phyloP scores from a whole-genome alignment of 1,284 basidiomycete species.

The Tetrapyrgos nigripes region DNA sequence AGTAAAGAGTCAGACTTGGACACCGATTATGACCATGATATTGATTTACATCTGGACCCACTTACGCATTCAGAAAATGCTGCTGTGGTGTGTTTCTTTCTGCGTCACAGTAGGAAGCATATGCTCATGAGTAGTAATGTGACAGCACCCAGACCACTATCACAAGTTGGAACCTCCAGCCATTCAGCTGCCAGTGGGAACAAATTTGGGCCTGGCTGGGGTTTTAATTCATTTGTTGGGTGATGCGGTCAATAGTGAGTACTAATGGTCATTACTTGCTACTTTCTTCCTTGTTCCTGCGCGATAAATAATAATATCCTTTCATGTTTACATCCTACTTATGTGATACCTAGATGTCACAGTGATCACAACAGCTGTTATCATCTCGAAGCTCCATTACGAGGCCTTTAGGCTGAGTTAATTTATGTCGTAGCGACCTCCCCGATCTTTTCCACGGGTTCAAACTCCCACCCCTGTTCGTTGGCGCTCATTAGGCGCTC shows the following conservation, averaged over 20 bases:
- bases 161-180: conserved; percentile 40
- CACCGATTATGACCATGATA: conserved; percentile 11
- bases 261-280: background rate
- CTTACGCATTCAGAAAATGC: conserved; percentile 4
- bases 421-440: too few relatives aligned
- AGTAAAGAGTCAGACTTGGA: background rate
- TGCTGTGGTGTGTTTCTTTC: background rate
- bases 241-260: conserved; percentile 54
- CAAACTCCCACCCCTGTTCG: too few relatives aligned
- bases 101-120: too few relatives aligned
- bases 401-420: too few relatives aligned
- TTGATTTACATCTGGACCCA: background rate
- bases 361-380: conserved; percentile 50
- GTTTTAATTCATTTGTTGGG: conserved; percentile 53
- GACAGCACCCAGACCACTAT: conserved; percentile 50
- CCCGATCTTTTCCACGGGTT: too few relatives aligned
- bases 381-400: conserved; percentile 50
- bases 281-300: too few relatives aligned
- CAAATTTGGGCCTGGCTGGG: conserved; percentile 47
- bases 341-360: conserved; percentile 44
- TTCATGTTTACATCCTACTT: background rate
- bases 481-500: too few relatives aligned
- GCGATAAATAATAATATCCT: background rate
- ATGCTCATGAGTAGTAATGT: conserved; percentile 14
- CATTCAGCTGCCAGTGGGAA: conserved; percentile 30